These are phyloP conservation scores for Penicillium sp. DNA, from an alignment of 2,329 filamentous ascomycete species.

Conservation along the genomic window DNA sequence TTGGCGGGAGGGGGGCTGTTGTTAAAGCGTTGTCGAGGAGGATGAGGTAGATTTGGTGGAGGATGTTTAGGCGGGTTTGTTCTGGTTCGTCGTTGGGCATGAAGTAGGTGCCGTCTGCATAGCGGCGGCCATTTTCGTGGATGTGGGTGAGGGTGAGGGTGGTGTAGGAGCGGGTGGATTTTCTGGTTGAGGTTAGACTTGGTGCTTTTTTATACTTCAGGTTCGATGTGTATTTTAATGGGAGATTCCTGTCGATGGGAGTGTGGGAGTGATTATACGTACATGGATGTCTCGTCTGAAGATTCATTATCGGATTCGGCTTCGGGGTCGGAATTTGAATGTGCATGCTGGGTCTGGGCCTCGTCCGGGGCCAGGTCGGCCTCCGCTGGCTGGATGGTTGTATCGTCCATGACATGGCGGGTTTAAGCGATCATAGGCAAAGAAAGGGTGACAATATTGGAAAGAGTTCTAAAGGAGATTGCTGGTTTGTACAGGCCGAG, in stretches of 20 bases:
- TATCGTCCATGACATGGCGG: constrained; percentile 34
- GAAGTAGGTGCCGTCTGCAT: constrained; percentile 64
- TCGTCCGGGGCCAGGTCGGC: constrained; percentile 4
- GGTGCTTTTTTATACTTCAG: neutral
- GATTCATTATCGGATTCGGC: constrained; percentile 14
- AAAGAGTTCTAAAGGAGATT: no score
- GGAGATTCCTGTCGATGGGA: no score
- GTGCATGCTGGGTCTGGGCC: neutral
- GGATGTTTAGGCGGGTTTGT: constrained; percentile 62
- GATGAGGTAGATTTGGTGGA: constrained; percentile 63
- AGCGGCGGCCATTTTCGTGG: constrained; percentile 61
- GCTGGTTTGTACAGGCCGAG: neutral
- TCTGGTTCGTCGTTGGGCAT: constrained; percentile 69
- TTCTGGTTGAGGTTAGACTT: constrained; percentile 18
- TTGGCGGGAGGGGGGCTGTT: constrained; percentile 30
- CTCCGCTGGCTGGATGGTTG: constrained; percentile 18
- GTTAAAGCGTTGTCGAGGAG: constrained; percentile 39
- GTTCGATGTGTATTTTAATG: neutral
- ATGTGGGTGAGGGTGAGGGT: constrained; percentile 53
- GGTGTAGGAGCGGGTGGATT: constrained; percentile 40
- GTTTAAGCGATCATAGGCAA: neutral
- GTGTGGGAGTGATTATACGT: constrained; percentile 1
- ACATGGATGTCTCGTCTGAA: constrained; percentile 28
- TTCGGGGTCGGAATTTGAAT: constrained; percentile 12
- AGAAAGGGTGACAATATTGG: no score